Conservation (phyloP, 2,329 filamentous ascomycete genomes). For the Botrytis sinoallii region DNA sequence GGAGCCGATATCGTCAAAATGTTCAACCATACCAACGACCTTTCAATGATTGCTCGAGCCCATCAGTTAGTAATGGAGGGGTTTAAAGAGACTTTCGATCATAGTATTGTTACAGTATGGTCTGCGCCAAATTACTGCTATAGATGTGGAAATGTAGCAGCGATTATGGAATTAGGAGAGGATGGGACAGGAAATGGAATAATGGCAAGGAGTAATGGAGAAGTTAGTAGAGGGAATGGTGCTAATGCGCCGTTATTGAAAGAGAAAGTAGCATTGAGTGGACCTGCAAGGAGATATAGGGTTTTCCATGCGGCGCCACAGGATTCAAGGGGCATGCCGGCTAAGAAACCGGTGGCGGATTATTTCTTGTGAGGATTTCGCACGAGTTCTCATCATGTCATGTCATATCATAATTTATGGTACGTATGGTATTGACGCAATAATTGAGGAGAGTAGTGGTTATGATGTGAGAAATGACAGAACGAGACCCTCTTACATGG, state of each 20-base stretch:
- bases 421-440: neutral
- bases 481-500: neutral
- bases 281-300: conserved; percentile 84
- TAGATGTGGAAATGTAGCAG: conserved; percentile 85
- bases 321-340: conserved; percentile 94
- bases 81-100: conserved; percentile 99
- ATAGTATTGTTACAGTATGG: conserved; percentile 97
- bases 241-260: conserved; percentile 46
- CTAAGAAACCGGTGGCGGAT: conserved; percentile 96
- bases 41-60: conserved; percentile 86
- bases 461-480: neutral
- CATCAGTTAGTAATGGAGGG: conserved; percentile 99
- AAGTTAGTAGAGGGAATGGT: conserved; percentile 54
- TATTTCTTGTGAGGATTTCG: conserved; percentile 72
- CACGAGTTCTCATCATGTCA: neutral
- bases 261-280: conserved; percentile 54
- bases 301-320: conserved; percentile 97
- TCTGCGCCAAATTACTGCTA: conserved; percentile 97
- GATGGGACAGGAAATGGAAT: conserved; percentile 69
- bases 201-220: conserved; percentile 38
- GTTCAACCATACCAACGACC: conserved; percentile 92
- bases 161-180: conserved; percentile 88
- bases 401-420: neutral
- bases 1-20: conserved; percentile 92
- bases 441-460: neutral